Conservation (phyloP, 73 alveolate genomes). For the Stentor coeruleus region DNA sequence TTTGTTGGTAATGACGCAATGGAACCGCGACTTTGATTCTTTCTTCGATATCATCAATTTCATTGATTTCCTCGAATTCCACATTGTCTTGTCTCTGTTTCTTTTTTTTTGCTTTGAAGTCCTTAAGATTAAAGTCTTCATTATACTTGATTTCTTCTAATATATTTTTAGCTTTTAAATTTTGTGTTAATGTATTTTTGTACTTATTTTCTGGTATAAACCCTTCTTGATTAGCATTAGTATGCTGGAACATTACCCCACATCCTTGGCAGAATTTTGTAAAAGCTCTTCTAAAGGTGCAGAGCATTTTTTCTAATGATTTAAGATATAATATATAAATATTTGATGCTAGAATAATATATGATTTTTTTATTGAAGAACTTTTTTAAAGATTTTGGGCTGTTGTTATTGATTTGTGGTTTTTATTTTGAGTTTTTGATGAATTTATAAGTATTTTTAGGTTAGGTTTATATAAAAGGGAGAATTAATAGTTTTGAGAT, state of each 20-base stretch:
- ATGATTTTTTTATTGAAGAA: too few species aligned
- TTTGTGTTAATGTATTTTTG: constrained; percentile 4
- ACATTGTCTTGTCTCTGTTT: background rate
- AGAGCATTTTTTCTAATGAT: too few species aligned
- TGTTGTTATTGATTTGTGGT: too few species aligned
- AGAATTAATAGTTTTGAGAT: too few species aligned
- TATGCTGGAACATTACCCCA: constrained; percentile 37
- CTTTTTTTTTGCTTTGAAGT: constrained; percentile 29
- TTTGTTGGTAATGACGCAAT: background rate
- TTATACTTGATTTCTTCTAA: background rate
- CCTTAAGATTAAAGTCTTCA: constrained; percentile 25
- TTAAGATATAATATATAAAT: too few species aligned
- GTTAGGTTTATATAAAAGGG: too few species aligned
- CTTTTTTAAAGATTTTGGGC: too few species aligned
- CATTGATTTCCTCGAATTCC: background rate
- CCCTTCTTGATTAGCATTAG: constrained; percentile 36
- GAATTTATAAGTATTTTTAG: too few species aligned
- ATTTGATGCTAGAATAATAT: too few species aligned
- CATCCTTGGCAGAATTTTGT: constrained; percentile 38
- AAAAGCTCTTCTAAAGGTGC: background rate
- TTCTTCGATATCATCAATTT: background rate
- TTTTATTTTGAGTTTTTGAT: too few species aligned
- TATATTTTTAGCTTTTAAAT: background rate
- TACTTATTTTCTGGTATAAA: constrained; percentile 27
- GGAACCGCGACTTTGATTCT: background rate